Percentiles rank a stretch among this genome's conserved stretches.
phyloP scores from a whole-genome alignment of 139 green algal genomes.

The Chlamydomonas urium region DNA sequence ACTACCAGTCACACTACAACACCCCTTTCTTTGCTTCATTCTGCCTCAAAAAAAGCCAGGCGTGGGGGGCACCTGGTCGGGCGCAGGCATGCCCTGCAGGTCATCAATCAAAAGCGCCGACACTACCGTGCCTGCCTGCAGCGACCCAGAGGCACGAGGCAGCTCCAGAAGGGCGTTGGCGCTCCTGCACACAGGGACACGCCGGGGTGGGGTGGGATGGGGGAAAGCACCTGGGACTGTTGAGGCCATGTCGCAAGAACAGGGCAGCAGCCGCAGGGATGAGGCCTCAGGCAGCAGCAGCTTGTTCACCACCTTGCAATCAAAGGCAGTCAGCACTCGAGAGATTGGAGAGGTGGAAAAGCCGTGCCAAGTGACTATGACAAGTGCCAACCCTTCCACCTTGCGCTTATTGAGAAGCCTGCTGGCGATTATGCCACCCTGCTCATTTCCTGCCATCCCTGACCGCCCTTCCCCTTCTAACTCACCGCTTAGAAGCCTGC shows the following conservation, averaged over 20 bases:
- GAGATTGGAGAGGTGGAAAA: not conserved
- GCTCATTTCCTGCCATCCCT: too few species aligned
- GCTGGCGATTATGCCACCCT: too few species aligned
- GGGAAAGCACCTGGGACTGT: not conserved
- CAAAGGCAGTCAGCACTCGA: not conserved
- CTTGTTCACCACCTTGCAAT: not conserved
- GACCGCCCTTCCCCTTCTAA: not conserved
- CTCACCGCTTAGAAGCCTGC: not conserved
- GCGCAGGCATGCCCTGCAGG: conserved; percentile 39
- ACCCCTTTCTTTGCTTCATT: too few species aligned
- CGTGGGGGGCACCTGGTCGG: not conserved
- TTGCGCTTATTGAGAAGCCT: not conserved
- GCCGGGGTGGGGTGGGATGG: not conserved
- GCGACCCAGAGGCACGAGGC: conserved; percentile 34
- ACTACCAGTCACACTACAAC: too few species aligned
- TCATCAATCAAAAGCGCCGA: conserved; percentile 74
- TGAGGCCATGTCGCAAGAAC: not conserved
- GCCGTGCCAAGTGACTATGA: not conserved
- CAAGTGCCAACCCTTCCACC: not conserved
- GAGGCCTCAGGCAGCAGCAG: not conserved
- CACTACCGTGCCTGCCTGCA: conserved; percentile 55
- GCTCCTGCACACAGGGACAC: conserved; percentile 10
- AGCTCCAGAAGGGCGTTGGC: conserved; percentile 64
- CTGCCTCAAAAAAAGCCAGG: too few species aligned
- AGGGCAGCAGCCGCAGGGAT: not conserved